Evolutionary conservation across 164 flowering plant genomes (phyloP), one percentile per base, ranked within the genome.

Genomic region (Nelumbo lutea): DNA sequence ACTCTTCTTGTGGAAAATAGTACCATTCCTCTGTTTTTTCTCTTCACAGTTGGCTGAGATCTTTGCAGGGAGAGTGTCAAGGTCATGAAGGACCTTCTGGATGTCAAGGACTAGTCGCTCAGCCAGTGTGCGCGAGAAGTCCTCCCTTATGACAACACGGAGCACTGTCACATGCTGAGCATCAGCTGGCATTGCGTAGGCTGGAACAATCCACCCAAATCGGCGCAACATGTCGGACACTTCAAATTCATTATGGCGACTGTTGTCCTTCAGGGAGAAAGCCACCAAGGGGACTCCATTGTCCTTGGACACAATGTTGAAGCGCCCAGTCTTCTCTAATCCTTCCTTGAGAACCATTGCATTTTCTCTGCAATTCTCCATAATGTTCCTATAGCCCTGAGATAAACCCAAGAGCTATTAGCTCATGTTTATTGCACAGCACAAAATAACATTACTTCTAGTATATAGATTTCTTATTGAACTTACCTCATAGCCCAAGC

Each of bases 61-160:
- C 42, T 41, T 72, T 0, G 87, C 62, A 6, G 85, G 84, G 11
- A 78, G 79, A 0, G 61, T 61, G 50, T 86, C 92, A 3, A 90
- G 83, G 66, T 88, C 93, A 14, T 79, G 75, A 10, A 88, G 65
- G 6, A 87, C 93, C 64, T 82, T 84, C 2, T 66, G 61, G 42
- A 90, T 83, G 75, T 88, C 93, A 0, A 62, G 4, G 13, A 85
- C 83, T 3, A 90, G 84, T 9, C 91, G 81, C 82, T 90, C 96
- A 0, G 88, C 91, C 1, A 90, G 82, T 11, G 84, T 80, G 57
- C 87, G 83, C 43, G 86, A 85, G 75, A 89, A 88, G 60, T 90
- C 97, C 55, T 87, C 92, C 9, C 97, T 63, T 1, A 90, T 70
- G 6, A 90, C 97, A 2, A 89, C 86, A 2, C 92, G 79, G 1